Conservation (phyloP, 2,329 filamentous ascomycete species). For the Trichoderma pleuroti region DNA sequence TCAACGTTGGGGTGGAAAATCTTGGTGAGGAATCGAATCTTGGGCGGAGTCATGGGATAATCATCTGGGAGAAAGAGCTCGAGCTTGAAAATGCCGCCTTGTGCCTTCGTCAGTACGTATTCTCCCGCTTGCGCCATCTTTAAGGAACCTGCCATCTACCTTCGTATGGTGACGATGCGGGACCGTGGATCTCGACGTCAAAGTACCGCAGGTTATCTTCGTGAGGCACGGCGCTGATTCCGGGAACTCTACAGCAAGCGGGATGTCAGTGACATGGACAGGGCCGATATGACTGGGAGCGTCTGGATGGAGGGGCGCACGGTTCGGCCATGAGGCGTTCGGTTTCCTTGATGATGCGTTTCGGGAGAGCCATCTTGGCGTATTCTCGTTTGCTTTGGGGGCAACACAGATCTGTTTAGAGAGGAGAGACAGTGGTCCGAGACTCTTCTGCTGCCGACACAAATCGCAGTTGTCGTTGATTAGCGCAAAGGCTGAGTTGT, state of each 20-base stretch:
- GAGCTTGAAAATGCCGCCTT: conserved; percentile 85
- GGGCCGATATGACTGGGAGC: conserved; percentile 17
- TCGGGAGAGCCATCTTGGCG: conserved; percentile 69
- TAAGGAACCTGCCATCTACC: conserved; percentile 50
- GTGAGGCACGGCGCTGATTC: conserved; percentile 92
- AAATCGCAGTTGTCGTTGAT: neutral
- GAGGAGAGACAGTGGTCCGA: neutral
- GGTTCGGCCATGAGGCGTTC: conserved; percentile 95
- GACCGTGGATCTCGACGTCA: conserved; percentile 93
- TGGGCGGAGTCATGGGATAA: conserved; percentile 98
- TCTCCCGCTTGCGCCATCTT: neutral
- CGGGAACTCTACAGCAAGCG: conserved; percentile 67
- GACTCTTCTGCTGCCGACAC: neutral
- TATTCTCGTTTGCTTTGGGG: neutral
- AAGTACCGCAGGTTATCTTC: conserved; percentile 98
- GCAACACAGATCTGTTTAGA: neutral
- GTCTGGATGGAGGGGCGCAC: conserved; percentile 50
- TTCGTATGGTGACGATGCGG: conserved; percentile 90
- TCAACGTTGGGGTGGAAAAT: conserved; percentile 99
- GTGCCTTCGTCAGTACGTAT: neutral
- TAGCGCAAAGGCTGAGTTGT: conserved; percentile 3
- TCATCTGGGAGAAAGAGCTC: conserved; percentile 97
- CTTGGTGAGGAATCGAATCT: conserved; percentile 97
- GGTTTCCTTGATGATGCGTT: conserved; percentile 98
- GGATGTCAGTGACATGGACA: conserved; percentile 21